Evolutionary conservation across 257 asterid species (phyloP), one percentile per base, ranked within the genome.

Genomic region (Lithospermum erythrorhizon): DNA sequence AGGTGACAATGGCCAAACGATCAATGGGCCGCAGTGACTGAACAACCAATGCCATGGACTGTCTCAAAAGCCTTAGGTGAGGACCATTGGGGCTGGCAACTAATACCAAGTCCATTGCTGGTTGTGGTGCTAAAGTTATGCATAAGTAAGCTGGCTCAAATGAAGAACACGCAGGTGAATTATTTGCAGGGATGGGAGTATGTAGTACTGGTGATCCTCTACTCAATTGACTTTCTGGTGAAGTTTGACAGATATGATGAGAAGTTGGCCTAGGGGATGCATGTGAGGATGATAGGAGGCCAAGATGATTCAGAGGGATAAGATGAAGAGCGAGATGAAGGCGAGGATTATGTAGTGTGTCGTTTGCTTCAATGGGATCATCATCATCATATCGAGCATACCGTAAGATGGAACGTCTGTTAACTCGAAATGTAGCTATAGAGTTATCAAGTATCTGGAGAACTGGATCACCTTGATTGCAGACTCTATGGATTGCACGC

Each of bases 361-460:
- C 82, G 70, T 81, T 81, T 13, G 96, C 81, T 15, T 81, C 94
- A 4, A 87, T 72, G 0, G 97, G 97, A 64, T 90, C 97, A 48
- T 90, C 97, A 17, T 87, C 96, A 20, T 90, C 90, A 15, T 90
- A 90, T 53, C 82, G 89, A 47, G 94, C 94, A 11, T 95, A 83
- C 6, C 81, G 87, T 17, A 90, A 84, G 58, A 90, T 81, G 55
- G 96, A 87, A 29, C 94, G 95, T 17, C 97, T 70, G 70, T 90
- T 93, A 48, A 87, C 87, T 24, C 97, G 80, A 41, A 85, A 87
- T 58, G 76, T 84, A 64, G 95, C 95, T 9, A 90, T 90, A 29
- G 97, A 90, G 73, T 90, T 90, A 24, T 90, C 97, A 9, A 90
- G 85, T 68, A 90, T 90, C 75, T 79, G 95, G n/a, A 90, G 89